Percentiles rank a stretch among this genome's conserved stretches.
Evolutionary conservation across 805 yeast genomes (phyloP).

Genomic region (Monosporozyma siamensis): DNA sequence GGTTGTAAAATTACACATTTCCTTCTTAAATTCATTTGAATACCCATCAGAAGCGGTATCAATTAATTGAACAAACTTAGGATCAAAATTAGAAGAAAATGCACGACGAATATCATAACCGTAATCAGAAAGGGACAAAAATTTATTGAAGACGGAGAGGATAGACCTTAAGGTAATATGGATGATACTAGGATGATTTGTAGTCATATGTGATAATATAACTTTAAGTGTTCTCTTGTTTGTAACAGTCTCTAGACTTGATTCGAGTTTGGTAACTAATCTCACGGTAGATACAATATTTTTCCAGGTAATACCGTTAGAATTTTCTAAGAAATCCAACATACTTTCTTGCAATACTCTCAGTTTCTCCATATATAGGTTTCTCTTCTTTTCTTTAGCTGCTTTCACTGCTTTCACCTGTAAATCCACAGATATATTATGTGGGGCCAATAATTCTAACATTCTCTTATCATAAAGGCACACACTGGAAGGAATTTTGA

Average conservation of each 20-base stretch:
- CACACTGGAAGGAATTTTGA: conserved; percentile 44
- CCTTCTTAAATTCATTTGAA: conserved; percentile 37
- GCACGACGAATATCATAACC: conserved; percentile 41
- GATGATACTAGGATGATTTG: conserved; percentile 61
- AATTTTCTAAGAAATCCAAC: conserved; percentile 16
- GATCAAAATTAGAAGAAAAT: conserved; percentile 35
- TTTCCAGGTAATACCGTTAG: conserved; percentile 42
- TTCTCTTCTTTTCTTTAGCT: conserved; percentile 54
- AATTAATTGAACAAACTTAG: conserved; percentile 33
- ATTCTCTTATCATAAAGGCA: conserved; percentile 42
- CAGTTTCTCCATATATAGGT: conserved; percentile 34
- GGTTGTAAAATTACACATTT: conserved; percentile 38
- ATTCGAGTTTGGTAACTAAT: conserved; percentile 44
- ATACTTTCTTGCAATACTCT: conserved; percentile 36
- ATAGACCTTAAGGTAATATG: conserved; percentile 55
- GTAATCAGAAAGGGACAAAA: conserved; percentile 37
- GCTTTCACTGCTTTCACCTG: conserved; percentile 49
- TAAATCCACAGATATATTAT: conserved; percentile 36
- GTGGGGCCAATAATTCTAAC: conserved; percentile 45
- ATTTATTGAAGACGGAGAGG: conserved; percentile 41
- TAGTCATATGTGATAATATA: conserved; percentile 41
- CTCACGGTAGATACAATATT: conserved; percentile 40
- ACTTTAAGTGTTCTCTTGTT: conserved; percentile 34
- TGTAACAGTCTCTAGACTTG: conserved; percentile 41
- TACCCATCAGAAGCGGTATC: conserved; percentile 37